A percentile compares a stretch with the other conserved stretches of the same genome.
These are phyloP conservation scores for Wickerhamiella slavikovae DNA, from an alignment of 805 yeast genomes.

Conservation along the genomic window DNA sequence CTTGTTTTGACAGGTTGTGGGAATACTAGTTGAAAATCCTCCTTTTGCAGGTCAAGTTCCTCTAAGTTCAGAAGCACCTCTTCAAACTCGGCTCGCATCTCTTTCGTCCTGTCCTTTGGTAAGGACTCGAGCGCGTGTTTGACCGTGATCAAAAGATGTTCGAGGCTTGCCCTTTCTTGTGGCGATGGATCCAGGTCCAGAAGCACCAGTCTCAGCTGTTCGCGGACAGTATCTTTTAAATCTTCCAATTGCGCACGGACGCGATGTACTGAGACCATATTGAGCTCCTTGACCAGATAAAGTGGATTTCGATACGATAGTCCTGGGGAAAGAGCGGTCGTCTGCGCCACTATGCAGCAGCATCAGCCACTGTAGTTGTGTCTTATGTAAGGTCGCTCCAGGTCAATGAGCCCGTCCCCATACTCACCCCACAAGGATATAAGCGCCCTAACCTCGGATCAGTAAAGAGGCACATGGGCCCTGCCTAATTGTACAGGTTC, in stretches of 20 bases:
- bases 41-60: conserved; percentile 1
- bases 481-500: too few relatives aligned
- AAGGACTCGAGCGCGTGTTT: conserved; percentile 2
- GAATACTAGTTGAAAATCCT: background rate
- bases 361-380: too few relatives aligned
- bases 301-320: too few relatives aligned
- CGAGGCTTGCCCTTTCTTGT: conserved; percentile 9
- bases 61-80: background rate
- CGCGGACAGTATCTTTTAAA: conserved; percentile 9
- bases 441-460: too few relatives aligned
- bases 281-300: too few relatives aligned
- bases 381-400: too few relatives aligned
- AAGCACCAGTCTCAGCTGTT: conserved; percentile 11
- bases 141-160: conserved; percentile 3
- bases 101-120: conserved; percentile 1
- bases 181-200: conserved; percentile 12
- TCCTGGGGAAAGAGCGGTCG: too few relatives aligned
- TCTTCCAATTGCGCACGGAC: conserved; percentile 10
- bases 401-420: too few relatives aligned
- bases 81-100: conserved; percentile 1
- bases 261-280: conserved; percentile 5
- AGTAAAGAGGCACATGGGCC: too few relatives aligned
- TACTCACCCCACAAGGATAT: too few relatives aligned
- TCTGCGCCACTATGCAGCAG: too few relatives aligned
- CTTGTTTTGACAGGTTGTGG: background rate